These are phyloP conservation scores for Botrytis sinoallii DNA, from an alignment of 2,329 filamentous ascomycete genomes.

Conservation along the genomic window DNA sequence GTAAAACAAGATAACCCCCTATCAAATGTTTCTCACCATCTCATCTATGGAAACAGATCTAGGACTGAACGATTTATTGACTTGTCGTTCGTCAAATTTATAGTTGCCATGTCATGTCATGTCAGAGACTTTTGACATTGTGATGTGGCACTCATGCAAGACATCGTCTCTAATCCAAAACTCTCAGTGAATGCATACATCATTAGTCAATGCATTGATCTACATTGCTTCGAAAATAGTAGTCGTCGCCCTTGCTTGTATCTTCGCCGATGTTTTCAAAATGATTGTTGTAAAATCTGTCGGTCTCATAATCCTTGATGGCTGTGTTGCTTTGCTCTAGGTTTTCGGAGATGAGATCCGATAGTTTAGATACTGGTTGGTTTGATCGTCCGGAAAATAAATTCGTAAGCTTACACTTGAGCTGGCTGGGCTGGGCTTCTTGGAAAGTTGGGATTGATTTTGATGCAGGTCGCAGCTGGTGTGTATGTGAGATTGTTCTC, in stretches of 20 bases:
- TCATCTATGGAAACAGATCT: not conserved
- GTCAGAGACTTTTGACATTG: not conserved
- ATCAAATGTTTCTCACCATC: not conserved
- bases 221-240: not conserved
- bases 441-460: not conserved
- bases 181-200: not conserved
- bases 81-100: not conserved
- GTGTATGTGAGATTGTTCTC: not conserved
- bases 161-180: not conserved
- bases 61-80: not conserved
- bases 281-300: not conserved
- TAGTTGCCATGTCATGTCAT: too few relatives aligned
- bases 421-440: not conserved
- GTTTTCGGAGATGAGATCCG: constrained; percentile 10
- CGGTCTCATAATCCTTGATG: constrained; percentile 9
- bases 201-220: not conserved
- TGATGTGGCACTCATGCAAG: not conserved
- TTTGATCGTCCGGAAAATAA: constrained; percentile 10
- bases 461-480: not conserved
- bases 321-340: not conserved
- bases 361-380: constrained; percentile 2
- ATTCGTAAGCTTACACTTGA: constrained; percentile 8
- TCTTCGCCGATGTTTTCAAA: not conserved
- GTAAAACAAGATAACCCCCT: not conserved
- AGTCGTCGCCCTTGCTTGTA: constrained; percentile 10